phyloP scores from a whole-genome alignment of 2,329 filamentous ascomycete species.

The Plectosphaerella sp. region DNA sequence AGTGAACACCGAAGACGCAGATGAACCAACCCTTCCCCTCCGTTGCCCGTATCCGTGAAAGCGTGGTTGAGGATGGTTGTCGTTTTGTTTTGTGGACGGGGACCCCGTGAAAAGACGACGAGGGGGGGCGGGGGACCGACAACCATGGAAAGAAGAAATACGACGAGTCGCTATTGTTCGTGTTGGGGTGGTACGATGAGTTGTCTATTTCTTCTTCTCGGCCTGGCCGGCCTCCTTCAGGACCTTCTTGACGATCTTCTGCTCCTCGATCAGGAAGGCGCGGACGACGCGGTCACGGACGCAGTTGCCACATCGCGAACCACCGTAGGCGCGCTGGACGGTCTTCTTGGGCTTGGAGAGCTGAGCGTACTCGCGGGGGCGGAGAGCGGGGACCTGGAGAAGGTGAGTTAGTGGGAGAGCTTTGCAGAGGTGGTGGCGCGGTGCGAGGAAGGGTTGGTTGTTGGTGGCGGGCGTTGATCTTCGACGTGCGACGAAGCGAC shows the following conservation, averaged over 20 bases:
- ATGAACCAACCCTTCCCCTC: constrained; percentile 36
- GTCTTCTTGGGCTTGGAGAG: constrained; percentile 99
- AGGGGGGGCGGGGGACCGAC: not conserved
- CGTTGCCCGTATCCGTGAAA: constrained; percentile 12
- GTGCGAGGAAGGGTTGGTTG: not conserved
- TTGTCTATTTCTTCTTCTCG: constrained; percentile 66
- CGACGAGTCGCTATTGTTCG: constrained; percentile 5
- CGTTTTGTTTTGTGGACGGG: not conserved
- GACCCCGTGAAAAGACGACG: not conserved
- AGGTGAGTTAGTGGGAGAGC: constrained; percentile 1
- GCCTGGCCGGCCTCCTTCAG: constrained; percentile 92
- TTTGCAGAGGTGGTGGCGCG: too few relatives aligned
- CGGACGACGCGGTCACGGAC: constrained; percentile 97
- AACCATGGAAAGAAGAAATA: not conserved
- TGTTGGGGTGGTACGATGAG: constrained; percentile 14
- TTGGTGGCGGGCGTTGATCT: too few relatives aligned
- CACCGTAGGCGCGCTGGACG: constrained; percentile 96
- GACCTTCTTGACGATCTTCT: constrained; percentile 99
- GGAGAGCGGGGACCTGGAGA: constrained; percentile 82
- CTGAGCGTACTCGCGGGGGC: constrained; percentile 94
- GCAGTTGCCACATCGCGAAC: constrained; percentile 97
- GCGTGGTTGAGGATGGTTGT: not conserved
- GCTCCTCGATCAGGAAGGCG: constrained; percentile 99
- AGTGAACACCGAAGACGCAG: constrained; percentile 46
- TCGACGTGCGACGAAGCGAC: not conserved